Base-by-base conservation (phyloP, 257 asterid genomes). In the Forsythia suspensa region DNA sequence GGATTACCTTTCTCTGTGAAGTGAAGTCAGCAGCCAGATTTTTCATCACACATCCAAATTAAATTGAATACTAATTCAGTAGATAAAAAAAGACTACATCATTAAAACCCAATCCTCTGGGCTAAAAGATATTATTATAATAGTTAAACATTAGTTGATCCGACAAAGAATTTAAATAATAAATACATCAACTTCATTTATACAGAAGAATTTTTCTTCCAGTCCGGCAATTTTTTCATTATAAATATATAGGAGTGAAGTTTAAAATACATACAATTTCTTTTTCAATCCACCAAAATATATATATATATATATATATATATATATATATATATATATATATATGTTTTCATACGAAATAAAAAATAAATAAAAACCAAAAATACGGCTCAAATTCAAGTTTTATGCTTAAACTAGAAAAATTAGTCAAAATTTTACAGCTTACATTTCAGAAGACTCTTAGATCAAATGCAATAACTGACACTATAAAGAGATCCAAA, bases 401-500 rank as follows among this genome's bases (percentile, higher is more conserved):
- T 38, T 55, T 52, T 48, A n/a, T 69, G 43, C 78, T 79, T 29
- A 52, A 65, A 55, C 77, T 39, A 75, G 72, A 38, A 57, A 37
- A 12, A 69, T 63, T 24, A 63, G 29, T 63, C 66, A 40, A 73
- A 37, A 36, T 41, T 76, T 18, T 76, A 74, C 70, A 13, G 52
- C 38, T 43, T 55, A 78, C 55, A 75, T 73, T 16, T 55, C 39
- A 44, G 67, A 70, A 70, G 75, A 71, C 66, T 76, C 61, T 13
- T 41, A 21, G 82, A 84, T 79, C 84, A 55, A 82, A 71, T 79
- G 36, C 76, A 78, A 70, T 42, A 76, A 55, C 74, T 34, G 11
- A 57, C 61, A 41, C 73, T 8, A 69, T 10, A 52, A 73, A 51
- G 84, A 83, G 84, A 84, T 85, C 86, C 78, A 80, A 75, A 75